These are phyloP conservation scores for Lachnellula suecica DNA, from an alignment of 2,329 filamentous ascomycete genomes.

Conservation along the genomic window DNA sequence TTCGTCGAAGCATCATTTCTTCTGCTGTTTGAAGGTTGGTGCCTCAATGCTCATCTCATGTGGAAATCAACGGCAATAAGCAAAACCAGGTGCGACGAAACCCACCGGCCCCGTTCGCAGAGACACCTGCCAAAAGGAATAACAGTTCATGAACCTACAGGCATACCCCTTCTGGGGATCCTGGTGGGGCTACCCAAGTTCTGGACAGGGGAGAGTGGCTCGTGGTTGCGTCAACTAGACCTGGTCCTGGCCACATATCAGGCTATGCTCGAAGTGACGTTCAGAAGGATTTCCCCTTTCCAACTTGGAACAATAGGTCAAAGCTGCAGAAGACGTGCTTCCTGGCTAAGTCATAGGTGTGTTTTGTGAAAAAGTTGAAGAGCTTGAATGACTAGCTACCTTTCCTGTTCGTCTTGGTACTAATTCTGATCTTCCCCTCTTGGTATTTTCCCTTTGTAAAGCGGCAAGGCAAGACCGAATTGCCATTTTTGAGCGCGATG, in stretches of 20 bases:
- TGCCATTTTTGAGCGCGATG: too few species aligned
- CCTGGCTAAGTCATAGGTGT: neutral
- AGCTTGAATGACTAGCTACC: too few species aligned
- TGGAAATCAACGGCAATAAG: neutral
- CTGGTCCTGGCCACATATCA: neutral
- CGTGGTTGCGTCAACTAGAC: neutral
- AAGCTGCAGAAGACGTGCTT: neutral
- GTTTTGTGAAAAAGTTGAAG: too few species aligned
- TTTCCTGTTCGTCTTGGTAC: too few species aligned
- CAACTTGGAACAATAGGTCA: neutral
- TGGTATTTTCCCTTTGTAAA: too few species aligned
- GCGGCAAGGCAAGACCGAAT: too few species aligned
- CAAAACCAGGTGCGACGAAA: neutral
- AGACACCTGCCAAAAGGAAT: neutral
- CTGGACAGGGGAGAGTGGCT: neutral
- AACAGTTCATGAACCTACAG: neutral
- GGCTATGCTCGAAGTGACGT: neutral
- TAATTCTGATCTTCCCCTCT: too few species aligned
- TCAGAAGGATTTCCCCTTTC: too few species aligned
- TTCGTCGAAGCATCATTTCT: neutral
- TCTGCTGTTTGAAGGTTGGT: neutral
- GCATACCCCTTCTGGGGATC: neutral
- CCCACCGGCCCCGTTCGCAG: neutral
- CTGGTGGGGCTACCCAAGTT: neutral
- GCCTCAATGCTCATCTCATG: neutral